These are phyloP conservation scores for Podospora didyma DNA, from an alignment of 495 filamentous ascomycete genomes.

Conservation along the genomic window DNA sequence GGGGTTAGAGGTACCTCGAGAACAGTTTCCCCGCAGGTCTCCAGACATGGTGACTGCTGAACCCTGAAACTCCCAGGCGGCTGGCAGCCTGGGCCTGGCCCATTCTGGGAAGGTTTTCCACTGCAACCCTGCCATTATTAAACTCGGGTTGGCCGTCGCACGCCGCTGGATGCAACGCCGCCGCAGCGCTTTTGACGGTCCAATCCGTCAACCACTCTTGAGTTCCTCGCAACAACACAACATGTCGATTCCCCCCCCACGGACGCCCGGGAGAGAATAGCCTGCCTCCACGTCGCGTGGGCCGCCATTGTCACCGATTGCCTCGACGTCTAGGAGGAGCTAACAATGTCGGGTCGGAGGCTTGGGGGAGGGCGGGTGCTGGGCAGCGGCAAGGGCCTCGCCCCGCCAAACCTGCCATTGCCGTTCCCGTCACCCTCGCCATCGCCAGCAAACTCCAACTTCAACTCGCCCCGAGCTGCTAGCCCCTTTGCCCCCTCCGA, in stretches of 20 bases:
- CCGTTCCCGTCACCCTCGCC: constrained; percentile 7
- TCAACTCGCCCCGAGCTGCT: constrained; percentile 25
- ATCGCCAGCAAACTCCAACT: neutral
- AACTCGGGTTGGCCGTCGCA: too few relatives aligned
- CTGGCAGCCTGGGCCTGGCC: neutral
- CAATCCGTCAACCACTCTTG: too few relatives aligned
- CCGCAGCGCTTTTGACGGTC: too few relatives aligned
- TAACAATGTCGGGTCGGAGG: constrained; percentile 70
- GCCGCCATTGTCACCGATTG: neutral
- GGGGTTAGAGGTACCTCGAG: too few relatives aligned
- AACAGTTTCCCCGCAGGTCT: too few relatives aligned
- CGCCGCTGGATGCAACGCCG: too few relatives aligned
- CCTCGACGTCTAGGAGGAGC: too few relatives aligned
- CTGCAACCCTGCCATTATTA: neutral
- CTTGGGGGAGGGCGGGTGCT: constrained; percentile 87
- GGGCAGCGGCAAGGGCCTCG: constrained; percentile 73
- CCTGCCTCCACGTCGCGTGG: too few relatives aligned
- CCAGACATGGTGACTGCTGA: too few relatives aligned
- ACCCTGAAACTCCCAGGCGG: neutral
- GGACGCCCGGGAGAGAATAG: too few relatives aligned
- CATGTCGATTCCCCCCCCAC: too few relatives aligned
- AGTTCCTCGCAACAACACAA: too few relatives aligned
- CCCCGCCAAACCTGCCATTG: constrained; percentile 51
- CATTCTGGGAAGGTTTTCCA: neutral
- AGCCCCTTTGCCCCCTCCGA: constrained; percentile 49